Conservation (phyloP, 768 basidiomycete genomes). For the Lactifluus hygrophoroides region DNA sequence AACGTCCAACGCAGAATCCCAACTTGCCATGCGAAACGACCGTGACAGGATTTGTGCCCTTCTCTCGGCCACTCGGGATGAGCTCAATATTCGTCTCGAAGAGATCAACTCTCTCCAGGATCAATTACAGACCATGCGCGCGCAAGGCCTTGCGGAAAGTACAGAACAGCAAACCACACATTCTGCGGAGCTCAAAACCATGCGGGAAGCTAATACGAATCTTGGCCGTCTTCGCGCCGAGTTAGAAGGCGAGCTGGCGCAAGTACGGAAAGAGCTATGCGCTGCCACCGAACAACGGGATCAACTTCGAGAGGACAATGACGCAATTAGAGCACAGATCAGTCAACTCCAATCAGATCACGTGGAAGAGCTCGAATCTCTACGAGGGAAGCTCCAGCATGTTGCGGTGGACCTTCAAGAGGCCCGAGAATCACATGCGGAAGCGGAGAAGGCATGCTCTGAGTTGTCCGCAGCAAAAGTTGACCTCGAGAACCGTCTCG, state of each 20-base stretch:
- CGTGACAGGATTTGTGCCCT: conserved; percentile 12
- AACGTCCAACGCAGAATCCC: background rate
- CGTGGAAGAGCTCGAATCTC: conserved; percentile 18
- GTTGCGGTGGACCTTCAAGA: conserved; percentile 20
- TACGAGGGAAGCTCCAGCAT: conserved; percentile 21
- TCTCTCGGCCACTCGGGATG: conserved; percentile 6
- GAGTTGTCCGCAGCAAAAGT: conserved; percentile 11
- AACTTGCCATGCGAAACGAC: background rate
- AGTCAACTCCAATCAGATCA: conserved; percentile 12
- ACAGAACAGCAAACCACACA: background rate
- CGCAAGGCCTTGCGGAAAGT: conserved; percentile 3
- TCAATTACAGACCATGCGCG: conserved; percentile 12
- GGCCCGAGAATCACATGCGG: conserved; percentile 10
- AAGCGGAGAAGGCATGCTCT: conserved; percentile 29
- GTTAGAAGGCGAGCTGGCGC: conserved; percentile 20
- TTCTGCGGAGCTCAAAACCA: conserved; percentile 6
- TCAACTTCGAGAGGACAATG: conserved; percentile 4
- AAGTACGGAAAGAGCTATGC: conserved; percentile 20
- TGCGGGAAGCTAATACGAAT: conserved; percentile 16
- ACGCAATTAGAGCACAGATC: conserved; percentile 7
- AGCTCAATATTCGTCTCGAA: conserved; percentile 6
- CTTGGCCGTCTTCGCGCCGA: conserved; percentile 8
- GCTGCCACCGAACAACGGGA: conserved; percentile 8
- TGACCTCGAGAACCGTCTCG: conserved; percentile 16
- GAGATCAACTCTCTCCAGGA: conserved; percentile 11